These are phyloP conservation scores for Ganoderma boninense DNA, from an alignment of 1,284 basidiomycete genomes.

Conservation along the genomic window DNA sequence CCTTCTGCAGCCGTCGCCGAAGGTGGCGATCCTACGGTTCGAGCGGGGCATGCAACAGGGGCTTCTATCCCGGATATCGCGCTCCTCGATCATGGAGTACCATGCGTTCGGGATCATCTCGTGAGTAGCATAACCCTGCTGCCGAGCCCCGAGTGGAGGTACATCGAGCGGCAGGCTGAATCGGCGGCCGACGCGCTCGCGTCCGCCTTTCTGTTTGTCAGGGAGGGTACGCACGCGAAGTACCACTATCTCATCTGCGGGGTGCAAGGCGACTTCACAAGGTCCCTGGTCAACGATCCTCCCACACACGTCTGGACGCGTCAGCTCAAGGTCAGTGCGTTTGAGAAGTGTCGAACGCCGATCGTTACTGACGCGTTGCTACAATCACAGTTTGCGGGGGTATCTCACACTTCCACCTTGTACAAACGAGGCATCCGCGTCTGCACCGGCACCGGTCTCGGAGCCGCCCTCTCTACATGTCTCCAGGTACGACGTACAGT, in stretches of 20 bases:
- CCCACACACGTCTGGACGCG: conserved; percentile 75
- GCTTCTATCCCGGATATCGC: conserved; percentile 70
- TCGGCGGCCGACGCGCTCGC: conserved; percentile 20
- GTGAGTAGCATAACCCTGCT: conserved; percentile 45
- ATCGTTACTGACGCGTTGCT: conserved; percentile 6
- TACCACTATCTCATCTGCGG: conserved; percentile 78
- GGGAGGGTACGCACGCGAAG: conserved; percentile 65
- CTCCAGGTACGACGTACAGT: conserved; percentile 40
- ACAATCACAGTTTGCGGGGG: conserved; percentile 47
- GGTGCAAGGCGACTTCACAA: conserved; percentile 77
- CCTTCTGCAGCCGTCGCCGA: conserved; percentile 64
- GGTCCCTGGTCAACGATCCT: conserved; percentile 64
- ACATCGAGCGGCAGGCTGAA: conserved; percentile 18
- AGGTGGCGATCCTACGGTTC: conserved; percentile 71
- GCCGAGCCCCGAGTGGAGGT: not conserved
- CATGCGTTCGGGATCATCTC: conserved; percentile 78
- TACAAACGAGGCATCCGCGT: conserved; percentile 55
- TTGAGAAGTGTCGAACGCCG: not conserved
- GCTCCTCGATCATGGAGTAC: conserved; percentile 71
- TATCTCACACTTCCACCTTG: conserved; percentile 53
- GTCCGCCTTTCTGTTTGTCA: conserved; percentile 35
- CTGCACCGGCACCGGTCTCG: conserved; percentile 54
- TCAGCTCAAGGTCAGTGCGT: conserved; percentile 60
- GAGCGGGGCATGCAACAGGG: conserved; percentile 79
- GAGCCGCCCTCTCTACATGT: conserved; percentile 54